Evolutionary conservation across 352 stramenopile genomes (phyloP).

Genomic region (Pythium sp.): DNA sequence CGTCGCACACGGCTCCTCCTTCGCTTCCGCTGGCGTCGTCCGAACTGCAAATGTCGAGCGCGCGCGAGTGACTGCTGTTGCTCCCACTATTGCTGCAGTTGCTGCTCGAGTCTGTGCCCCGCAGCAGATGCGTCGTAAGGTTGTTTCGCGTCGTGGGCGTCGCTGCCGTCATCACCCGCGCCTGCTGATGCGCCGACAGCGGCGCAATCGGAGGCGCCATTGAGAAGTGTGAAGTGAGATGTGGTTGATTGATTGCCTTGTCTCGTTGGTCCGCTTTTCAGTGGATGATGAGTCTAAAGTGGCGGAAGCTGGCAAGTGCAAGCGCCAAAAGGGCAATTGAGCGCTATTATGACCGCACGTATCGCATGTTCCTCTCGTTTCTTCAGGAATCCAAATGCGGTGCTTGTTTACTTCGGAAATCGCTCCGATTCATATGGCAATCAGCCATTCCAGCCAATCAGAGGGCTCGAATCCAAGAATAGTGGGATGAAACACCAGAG

Average conservation of each 20-base stretch:
- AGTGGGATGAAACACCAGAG: too few relatives aligned
- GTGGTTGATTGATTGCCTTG: background rate
- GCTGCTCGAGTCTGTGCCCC: background rate
- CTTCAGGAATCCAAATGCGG: background rate
- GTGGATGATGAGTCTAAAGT: too few relatives aligned
- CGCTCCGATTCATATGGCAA: background rate
- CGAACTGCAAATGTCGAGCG: conserved; percentile 1
- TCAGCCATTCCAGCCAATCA: background rate
- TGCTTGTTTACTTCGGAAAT: background rate
- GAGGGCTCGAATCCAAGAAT: background rate
- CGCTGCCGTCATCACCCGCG: background rate
- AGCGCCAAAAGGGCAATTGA: background rate
- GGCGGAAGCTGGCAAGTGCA: background rate
- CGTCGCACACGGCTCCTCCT: background rate
- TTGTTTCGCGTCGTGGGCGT: background rate
- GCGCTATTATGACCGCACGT: background rate
- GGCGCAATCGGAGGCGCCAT: background rate
- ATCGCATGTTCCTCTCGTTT: background rate
- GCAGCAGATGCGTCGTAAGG: conserved; percentile 10
- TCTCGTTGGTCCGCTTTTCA: background rate
- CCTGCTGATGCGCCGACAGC: background rate
- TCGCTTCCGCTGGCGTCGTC: background rate
- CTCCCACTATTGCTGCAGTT: background rate
- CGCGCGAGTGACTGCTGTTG: background rate
- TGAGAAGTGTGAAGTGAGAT: background rate